Percentiles rank a stretch among this genome's conserved stretches.
phyloP scores from a whole-genome alignment of 345 rosid genomes.

The Eucalyptus cloeziana region DNA sequence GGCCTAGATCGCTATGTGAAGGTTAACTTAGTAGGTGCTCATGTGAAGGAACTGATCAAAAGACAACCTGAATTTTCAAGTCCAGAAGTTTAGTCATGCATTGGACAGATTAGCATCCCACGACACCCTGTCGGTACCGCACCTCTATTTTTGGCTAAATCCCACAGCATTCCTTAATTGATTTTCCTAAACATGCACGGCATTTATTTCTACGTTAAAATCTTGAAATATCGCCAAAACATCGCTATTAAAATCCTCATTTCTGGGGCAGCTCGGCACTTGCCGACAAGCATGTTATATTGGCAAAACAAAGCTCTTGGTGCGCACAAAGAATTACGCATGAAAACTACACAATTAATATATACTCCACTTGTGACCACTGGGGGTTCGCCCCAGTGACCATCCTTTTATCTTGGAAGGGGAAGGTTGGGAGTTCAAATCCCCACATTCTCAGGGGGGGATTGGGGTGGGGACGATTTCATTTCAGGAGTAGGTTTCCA shows the following conservation, averaged over 20 bases:
- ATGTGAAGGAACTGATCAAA: not conserved
- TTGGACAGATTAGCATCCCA: not conserved
- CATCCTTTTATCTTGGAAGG: too few relatives aligned
- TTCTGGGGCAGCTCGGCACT: not conserved
- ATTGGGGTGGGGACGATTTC: too few relatives aligned
- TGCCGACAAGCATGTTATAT: not conserved
- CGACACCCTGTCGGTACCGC: not conserved
- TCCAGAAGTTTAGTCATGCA: not conserved
- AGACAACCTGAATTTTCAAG: not conserved
- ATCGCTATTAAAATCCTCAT: not conserved
- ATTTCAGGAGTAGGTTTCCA: too few relatives aligned
- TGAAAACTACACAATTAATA: not conserved
- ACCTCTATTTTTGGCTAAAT: not conserved
- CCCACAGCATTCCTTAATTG: not conserved
- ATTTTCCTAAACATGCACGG: not conserved
- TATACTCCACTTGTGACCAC: not conserved
- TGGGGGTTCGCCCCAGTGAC: too few relatives aligned
- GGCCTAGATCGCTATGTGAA: not conserved
- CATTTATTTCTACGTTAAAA: not conserved
- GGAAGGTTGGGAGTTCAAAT: too few relatives aligned
- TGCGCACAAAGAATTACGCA: not conserved
- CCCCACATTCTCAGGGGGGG: too few relatives aligned
- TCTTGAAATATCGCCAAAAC: not conserved
- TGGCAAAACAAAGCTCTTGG: not conserved
- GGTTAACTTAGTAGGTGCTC: not conserved